Evolutionary conservation across 345 rosid genomes (phyloP).

Genomic region (Laguncularia racemosa): DNA sequence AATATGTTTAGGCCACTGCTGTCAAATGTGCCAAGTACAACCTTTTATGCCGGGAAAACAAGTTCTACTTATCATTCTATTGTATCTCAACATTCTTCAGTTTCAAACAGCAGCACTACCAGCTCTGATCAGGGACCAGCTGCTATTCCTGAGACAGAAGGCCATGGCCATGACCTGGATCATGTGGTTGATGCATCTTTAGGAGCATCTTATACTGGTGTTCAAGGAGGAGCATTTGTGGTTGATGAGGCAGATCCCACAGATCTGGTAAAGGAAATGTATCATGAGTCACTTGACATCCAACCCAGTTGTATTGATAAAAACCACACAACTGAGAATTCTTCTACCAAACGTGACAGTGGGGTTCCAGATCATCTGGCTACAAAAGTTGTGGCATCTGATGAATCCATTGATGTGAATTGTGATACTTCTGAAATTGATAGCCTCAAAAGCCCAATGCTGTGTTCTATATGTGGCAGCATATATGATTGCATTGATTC

Average conservation of each 20-base stretch:
- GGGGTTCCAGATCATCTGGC: slow-evolving; percentile 25
- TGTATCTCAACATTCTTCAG: slow-evolving; percentile 60
- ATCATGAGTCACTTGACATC: slow-evolving; percentile 29
- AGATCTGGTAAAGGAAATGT: slow-evolving; percentile 28
- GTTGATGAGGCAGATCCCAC: slow-evolving; percentile 50
- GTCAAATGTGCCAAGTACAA: slow-evolving; percentile 91
- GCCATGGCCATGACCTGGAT: slow-evolving; percentile 38
- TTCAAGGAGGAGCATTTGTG: slow-evolving; percentile 47
- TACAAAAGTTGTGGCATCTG: slow-evolving; percentile 34
- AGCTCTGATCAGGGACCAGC: slow-evolving; percentile 57
- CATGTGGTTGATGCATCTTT: slow-evolving; percentile 29
- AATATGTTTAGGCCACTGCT: slow-evolving; percentile 98
- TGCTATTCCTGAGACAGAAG: slow-evolving; percentile 45
- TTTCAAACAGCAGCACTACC: slow-evolving; percentile 57
- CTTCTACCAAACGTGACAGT: slow-evolving; percentile 38
- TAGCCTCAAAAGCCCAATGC: slow-evolving; percentile 29
- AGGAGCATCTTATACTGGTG: slow-evolving; percentile 28
- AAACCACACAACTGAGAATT: slow-evolving; percentile 25
- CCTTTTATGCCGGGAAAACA: slow-evolving; percentile 67
- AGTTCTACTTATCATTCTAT: slow-evolving; percentile 50
- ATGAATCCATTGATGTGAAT: slow-evolving; percentile 27
- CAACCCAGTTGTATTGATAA: slow-evolving; percentile 31
- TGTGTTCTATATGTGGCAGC: slow-evolving; percentile 63
- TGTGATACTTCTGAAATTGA: slow-evolving; percentile 35
- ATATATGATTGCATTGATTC: slow-evolving; percentile 34